phyloP scores from a whole-genome alignment of 1,284 basidiomycete species.

The Termitomyces sp. region DNA sequence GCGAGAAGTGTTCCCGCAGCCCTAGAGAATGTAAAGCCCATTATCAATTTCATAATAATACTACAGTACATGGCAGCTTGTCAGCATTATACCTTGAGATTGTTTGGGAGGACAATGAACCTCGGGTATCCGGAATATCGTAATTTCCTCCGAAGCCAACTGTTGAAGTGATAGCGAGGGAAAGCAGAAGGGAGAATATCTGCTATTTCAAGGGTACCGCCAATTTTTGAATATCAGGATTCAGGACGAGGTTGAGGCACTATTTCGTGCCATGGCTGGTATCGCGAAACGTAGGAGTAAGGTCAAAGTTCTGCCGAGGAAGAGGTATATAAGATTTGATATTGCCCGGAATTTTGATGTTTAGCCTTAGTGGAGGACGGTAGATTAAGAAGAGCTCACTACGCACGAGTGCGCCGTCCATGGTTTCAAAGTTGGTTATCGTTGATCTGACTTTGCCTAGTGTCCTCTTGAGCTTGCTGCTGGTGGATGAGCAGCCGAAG shows the following conservation, averaged over 20 bases:
- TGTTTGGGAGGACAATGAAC: constrained; percentile 24
- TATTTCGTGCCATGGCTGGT: constrained; percentile 97
- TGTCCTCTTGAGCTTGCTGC: no score
- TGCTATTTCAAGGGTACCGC: constrained; percentile 88
- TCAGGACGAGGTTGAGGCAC: constrained; percentile 94
- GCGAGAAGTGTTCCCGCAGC: no score
- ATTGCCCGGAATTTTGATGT: constrained; percentile 56
- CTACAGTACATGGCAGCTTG: no score
- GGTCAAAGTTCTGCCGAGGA: constrained; percentile 97
- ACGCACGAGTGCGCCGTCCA: constrained; percentile 95
- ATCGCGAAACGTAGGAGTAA: constrained; percentile 97
- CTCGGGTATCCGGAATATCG: constrained; percentile 73
- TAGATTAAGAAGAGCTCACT: constrained; percentile 39
- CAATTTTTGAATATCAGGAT: constrained; percentile 91
- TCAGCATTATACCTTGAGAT: no score
- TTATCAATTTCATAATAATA: no score
- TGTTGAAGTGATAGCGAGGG: neutral
- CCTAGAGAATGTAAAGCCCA: no score
- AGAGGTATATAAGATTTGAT: constrained; percentile 97
- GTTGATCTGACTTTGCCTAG: constrained; percentile 35
- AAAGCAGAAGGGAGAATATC: constrained; percentile 29
- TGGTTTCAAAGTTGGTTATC: constrained; percentile 99
- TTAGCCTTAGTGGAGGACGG: neutral
- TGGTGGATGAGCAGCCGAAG: no score
- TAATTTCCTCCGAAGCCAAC: constrained; percentile 49